Evolutionary conservation across 768 basidiomycete species (phyloP), one percentile per base, ranked within the genome.

Genomic region (Leccinum subgranulosum): DNA sequence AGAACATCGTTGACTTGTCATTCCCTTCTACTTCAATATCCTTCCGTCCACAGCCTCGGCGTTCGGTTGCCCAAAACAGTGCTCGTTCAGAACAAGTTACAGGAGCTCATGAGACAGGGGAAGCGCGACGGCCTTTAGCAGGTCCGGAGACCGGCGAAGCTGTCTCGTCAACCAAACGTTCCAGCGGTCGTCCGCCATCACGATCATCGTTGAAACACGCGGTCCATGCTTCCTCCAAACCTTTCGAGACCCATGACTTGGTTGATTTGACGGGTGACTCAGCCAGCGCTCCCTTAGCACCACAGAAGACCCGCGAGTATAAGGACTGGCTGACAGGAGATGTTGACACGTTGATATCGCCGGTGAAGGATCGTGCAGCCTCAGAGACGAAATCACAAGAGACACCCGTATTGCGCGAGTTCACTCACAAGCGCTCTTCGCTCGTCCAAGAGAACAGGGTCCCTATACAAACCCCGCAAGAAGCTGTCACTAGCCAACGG

Each of bases 251-350:
- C 10, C 60, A 45, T 6, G 63, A 60, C 53, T 63, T 65, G 49
- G 31, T 71, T 41, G 56, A 63, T 48, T 46, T 69, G 46, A 61
- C 56, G 28, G 57, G 59, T 34, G 34, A 54, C 34, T 41, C 62
- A 9, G 28, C 49, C n/a, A 25, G 59, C 50, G 29, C 51, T 49
- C 53, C 58, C 34, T 28, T 55, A 27, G 36, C 53, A 54, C 48
- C 58, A 34, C 68, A 64, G 28, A 68, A 59, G 50, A 68, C 49
- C 51, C 73, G 63, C 63, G 73, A 68, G 66, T 76, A 72, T 49
- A 77, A 74, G 61, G 89, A 92, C 66, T 90, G 90, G 90, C 73
- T 93, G 33, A 90, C 91, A 17, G 90, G 90, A 9, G 81, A 81
- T 54, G 81, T 84, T 55, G 77, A 80, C 46, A 73, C 77, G n/a